These are phyloP conservation scores for Lachnellula suecica DNA, from an alignment of 2,329 filamentous ascomycete genomes.

Conservation along the genomic window DNA sequence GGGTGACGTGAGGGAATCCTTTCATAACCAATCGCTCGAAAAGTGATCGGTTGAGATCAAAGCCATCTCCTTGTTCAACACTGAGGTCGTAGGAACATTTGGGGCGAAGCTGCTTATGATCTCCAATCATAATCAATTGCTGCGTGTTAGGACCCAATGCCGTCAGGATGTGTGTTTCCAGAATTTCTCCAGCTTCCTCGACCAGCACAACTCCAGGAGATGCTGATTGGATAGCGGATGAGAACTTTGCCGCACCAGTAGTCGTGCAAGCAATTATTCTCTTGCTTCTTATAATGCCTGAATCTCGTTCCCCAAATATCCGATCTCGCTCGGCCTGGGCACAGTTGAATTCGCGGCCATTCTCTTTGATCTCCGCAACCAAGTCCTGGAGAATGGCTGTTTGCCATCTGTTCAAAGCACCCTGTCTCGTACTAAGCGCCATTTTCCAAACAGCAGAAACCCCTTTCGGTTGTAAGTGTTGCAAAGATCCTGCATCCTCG, in stretches of 20 bases:
- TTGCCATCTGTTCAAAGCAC: conserved; percentile 43
- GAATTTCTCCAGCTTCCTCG: conserved; percentile 73
- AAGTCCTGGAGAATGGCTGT: conserved; percentile 49
- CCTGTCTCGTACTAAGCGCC: conserved; percentile 34
- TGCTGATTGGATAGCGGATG: conserved; percentile 50
- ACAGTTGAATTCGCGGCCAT: conserved; percentile 37
- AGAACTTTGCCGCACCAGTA: conserved; percentile 65
- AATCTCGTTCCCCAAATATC: no score
- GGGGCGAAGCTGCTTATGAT: conserved; percentile 71
- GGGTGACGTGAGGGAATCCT: conserved; percentile 51
- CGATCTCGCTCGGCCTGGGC: conserved; percentile 42
- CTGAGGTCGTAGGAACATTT: conserved; percentile 62
- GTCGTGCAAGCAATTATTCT: conserved; percentile 71
- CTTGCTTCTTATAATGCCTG: conserved; percentile 48
- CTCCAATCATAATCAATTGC: conserved; percentile 69
- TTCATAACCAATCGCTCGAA: conserved; percentile 66
- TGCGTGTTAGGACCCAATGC: conserved; percentile 54
- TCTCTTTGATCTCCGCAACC: conserved; percentile 38
- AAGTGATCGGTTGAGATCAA: conserved; percentile 64
- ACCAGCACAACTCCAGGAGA: conserved; percentile 58
- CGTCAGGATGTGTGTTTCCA: conserved; percentile 66
- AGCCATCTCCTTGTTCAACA: conserved; percentile 64
- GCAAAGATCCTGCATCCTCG: conserved; percentile 44
- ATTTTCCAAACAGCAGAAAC: conserved; percentile 53
- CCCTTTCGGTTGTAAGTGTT: conserved; percentile 26